phyloP scores from a whole-genome alignment of 192 early-diverging fungal genomes.

The Phlyctochytrium bullatum region DNA sequence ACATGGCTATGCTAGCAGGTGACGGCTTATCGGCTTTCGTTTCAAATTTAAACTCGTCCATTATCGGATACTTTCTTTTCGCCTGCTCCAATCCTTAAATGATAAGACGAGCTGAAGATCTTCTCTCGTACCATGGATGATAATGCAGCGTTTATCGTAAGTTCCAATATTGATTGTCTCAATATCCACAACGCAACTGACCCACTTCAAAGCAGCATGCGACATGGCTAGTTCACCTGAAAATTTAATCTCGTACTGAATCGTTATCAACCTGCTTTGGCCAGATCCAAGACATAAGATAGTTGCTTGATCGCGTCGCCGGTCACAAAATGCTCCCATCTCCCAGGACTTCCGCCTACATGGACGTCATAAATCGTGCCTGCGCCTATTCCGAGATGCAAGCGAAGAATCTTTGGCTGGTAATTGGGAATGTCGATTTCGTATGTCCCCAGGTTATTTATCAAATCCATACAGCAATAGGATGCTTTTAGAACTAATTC shows the following conservation, averaged over 20 bases:
- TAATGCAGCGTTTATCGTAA: constrained; percentile 53
- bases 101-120: not conserved
- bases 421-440: constrained; percentile 44
- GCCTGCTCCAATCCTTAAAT: constrained; percentile 7
- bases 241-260: not conserved
- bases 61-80: constrained; percentile 12
- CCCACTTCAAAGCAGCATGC: constrained; percentile 45
- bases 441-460: constrained; percentile 45
- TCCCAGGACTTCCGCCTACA: constrained; percentile 39
- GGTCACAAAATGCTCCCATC: constrained; percentile 58
- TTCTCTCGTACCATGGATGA: constrained; percentile 32
- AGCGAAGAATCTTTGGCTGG: constrained; percentile 35
- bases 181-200: constrained; percentile 38
- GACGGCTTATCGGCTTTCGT: constrained; percentile 8
- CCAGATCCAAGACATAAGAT: constrained; percentile 45
- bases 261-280: constrained; percentile 40
- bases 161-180: constrained; percentile 32
- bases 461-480: constrained; percentile 43
- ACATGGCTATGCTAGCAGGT: constrained; percentile 39
- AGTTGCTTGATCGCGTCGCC: constrained; percentile 53
- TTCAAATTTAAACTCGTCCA: not conserved
- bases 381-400: constrained; percentile 56
- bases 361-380: constrained; percentile 48
- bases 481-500: constrained; percentile 49
- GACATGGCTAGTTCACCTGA: constrained; percentile 50